Evolutionary conservation across 148 eudicot genomes (phyloP).

Genomic region (Agrostemma githago): DNA sequence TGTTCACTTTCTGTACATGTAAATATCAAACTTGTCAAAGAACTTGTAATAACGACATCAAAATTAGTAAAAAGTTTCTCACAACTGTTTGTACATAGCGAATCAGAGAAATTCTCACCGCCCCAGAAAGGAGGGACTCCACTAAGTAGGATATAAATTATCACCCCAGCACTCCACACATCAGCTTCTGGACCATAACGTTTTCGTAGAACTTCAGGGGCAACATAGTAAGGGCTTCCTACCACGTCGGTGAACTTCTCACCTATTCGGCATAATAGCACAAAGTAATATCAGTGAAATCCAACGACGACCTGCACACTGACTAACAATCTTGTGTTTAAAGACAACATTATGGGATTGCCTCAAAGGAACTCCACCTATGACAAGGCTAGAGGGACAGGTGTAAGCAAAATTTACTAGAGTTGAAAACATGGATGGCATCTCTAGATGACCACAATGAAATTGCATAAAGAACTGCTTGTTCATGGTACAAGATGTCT

Average conservation of each 20-base stretch:
- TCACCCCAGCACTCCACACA: slow-evolving; percentile 95
- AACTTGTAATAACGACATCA: neutral
- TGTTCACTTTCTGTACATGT: slow-evolving; percentile 59
- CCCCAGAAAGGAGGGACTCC: slow-evolving; percentile 97
- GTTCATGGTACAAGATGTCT: neutral
- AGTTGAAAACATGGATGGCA: neutral
- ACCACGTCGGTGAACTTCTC: slow-evolving; percentile 76
- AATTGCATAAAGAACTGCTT: neutral
- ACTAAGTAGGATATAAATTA: slow-evolving; percentile 65
- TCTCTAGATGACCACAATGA: neutral
- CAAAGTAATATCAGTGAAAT: neutral
- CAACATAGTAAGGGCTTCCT: slow-evolving; percentile 95
- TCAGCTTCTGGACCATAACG: slow-evolving; percentile 81
- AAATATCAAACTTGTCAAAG: slow-evolving; percentile 5
- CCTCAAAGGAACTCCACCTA: neutral
- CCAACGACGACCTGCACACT: neutral
- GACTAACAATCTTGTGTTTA: neutral
- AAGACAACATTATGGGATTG: neutral
- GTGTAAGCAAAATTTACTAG: neutral
- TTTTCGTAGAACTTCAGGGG: slow-evolving; percentile 79
- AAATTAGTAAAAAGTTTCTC: neutral
- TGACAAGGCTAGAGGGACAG: neutral
- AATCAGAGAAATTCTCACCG: slow-evolving; percentile 43
- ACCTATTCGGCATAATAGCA: slow-evolving; percentile 33
- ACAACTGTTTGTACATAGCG: neutral